A percentile compares a stretch with the other conserved stretches of the same genome.
Conservation (phyloP, 2,329 filamentous ascomycete genomes). For the Juglanconis oblonga region DNA sequence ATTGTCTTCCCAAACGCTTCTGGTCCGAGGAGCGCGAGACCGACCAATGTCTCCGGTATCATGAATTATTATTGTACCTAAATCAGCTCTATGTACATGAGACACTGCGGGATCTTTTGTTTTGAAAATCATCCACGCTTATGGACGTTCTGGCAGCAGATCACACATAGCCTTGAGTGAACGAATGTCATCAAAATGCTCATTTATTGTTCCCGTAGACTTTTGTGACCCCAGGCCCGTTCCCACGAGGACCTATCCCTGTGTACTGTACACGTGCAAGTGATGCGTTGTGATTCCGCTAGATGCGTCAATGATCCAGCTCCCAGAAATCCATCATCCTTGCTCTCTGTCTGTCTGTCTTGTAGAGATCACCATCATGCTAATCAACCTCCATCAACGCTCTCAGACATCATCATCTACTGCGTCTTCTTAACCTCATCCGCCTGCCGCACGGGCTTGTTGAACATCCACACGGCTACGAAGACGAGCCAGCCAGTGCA, state of each 20-base stretch:
- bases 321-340: background rate
- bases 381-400: too few species aligned
- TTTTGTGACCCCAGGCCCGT: constrained; percentile 10
- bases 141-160: too few species aligned
- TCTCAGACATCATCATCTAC: constrained; percentile 25
- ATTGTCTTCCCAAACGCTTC: too few species aligned
- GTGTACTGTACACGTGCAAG: constrained; percentile 15
- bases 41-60: too few species aligned
- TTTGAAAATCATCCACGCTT: too few species aligned
- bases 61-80: too few species aligned
- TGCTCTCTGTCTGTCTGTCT: background rate
- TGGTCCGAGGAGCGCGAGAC: too few species aligned
- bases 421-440: constrained; percentile 45
- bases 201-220: constrained; percentile 10
- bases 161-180: background rate
- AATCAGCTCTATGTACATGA: too few species aligned
- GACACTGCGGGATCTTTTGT: too few species aligned
- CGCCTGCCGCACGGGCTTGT: constrained; percentile 41
- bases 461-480: constrained; percentile 82
- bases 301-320: constrained; percentile 4
- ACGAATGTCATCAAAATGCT: constrained; percentile 6
- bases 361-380: too few species aligned
- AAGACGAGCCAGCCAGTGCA: constrained; percentile 82
- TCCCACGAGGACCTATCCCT: constrained; percentile 1
- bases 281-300: constrained; percentile 1